Conservation (phyloP, 208 protist species). For the Lotmaria passim region DNA sequence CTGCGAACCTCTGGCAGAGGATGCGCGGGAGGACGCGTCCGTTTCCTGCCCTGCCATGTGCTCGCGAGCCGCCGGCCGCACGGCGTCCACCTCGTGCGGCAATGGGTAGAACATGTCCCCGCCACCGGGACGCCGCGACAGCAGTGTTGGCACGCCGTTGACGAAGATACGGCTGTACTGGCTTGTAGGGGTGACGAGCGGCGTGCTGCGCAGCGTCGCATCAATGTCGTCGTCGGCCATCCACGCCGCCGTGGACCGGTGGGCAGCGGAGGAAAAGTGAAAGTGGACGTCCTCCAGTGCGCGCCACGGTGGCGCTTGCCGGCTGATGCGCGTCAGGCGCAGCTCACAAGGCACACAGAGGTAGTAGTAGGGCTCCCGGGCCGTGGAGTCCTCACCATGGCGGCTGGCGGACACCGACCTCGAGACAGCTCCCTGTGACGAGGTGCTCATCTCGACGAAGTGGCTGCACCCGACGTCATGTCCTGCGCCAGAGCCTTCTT, state of each 20-base stretch:
- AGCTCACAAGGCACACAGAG: conserved; percentile 85
- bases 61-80: neutral
- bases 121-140: conserved; percentile 75
- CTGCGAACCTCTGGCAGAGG: neutral
- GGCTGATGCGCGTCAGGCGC: conserved; percentile 54
- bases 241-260: conserved; percentile 71
- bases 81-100: conserved; percentile 58
- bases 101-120: conserved; percentile 89
- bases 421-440: neutral
- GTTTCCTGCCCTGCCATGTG: neutral
- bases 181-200: conserved; percentile 19
- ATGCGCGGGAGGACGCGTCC: neutral
- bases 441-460: neutral
- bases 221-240: conserved; percentile 81
- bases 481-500: neutral
- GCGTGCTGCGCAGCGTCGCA: conserved; percentile 50
- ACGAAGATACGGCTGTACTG: conserved; percentile 74
- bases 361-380: conserved; percentile 82
- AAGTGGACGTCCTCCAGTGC: conserved; percentile 87
- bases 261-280: conserved; percentile 78
- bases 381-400: neutral
- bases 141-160: conserved; percentile 78
- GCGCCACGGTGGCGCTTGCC: conserved; percentile 36
- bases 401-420: neutral
- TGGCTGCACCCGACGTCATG: neutral